Conservation (phyloP, 768 basidiomycete species). For the Tephrocybe sp. region DNA sequence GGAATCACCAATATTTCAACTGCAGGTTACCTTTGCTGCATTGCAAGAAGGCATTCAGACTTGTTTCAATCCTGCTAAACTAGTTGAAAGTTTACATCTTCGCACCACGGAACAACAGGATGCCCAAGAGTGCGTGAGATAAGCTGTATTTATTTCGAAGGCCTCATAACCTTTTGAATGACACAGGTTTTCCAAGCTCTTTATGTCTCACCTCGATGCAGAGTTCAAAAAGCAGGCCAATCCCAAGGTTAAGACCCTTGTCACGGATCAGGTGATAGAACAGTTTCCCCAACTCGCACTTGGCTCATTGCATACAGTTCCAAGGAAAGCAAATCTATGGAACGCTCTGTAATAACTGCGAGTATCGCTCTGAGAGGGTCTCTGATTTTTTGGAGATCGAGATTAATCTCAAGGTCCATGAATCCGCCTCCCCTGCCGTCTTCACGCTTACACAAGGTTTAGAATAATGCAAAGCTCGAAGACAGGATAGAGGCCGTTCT, state of each 20-base stretch:
- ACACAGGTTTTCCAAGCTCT: conserved; percentile 87
- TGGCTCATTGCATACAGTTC: conserved; percentile 55
- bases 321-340: conserved; percentile 83
- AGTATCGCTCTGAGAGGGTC: conserved; percentile 62
- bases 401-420: conserved; percentile 79
- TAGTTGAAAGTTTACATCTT: conserved; percentile 84
- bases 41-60: conserved; percentile 71
- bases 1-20: conserved; percentile 79
- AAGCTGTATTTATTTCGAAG: background rate
- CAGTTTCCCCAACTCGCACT: background rate
- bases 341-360: conserved; percentile 75
- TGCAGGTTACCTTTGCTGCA: conserved; percentile 82
- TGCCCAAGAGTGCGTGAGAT: conserved; percentile 79
- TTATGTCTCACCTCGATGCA: conserved; percentile 83
- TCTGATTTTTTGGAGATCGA: conserved; percentile 88
- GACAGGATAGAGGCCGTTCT: conserved; percentile 68
- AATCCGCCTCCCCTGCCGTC: background rate
- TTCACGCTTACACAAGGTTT: background rate
- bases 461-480: conserved; percentile 76
- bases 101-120: conserved; percentile 91
- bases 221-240: conserved; percentile 85
- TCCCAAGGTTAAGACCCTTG: conserved; percentile 60
- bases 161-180: background rate
- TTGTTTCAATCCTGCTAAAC: conserved; percentile 80
- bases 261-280: conserved; percentile 64